Evolutionary conservation across 1,284 basidiomycete species (phyloP), one percentile per base, ranked within the genome.

Genomic region (Sutorius eximius): DNA sequence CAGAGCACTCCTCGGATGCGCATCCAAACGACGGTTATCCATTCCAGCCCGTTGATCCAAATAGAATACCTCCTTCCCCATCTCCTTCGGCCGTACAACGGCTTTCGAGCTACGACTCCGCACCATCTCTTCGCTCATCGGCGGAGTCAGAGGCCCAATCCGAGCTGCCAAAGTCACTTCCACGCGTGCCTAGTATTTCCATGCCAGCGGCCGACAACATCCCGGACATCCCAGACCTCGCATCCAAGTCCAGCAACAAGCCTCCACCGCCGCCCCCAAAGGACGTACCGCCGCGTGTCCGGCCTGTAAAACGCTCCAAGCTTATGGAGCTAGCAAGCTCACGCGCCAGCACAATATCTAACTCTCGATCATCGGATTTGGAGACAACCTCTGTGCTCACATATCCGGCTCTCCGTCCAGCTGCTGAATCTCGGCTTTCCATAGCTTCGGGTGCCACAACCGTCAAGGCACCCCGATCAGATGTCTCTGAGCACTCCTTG

Each of bases 21-120:
- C 47, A 49, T 48, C 44, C 36, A 36, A 50, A 51, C 6, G 41
- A 48, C 41, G 53, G 52, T 13, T 51, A 64, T 58, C 48, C 57
- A 38, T 55, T 54, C 33, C 45, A 60, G 54, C 33, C 69, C 61
- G 18, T 74, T 40, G 81, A 87, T 68, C 86, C 87, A 29, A 85
- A 87, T 61, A 69, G 72, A 10, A 86, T 87, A 54, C 80, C 81
- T 29, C 78, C 81, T 13, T 87, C 85, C 24, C 82, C 83, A 51
- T 84, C 82, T 52, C 77, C 70, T n/a, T 93, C 82, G 33, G 92
- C 93, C 2, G 72, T 93, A 18, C 82, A 86, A 49, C 76, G 82
- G 20, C 75, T 93, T 24, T 86, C 89, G 2, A 75, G 71, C 22
- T 78, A 80, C 50, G 70, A 86, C 59, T 76, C 78, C 44, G 77